A percentile compares a stretch with the other conserved stretches of the same genome.
Conservation (phyloP, 345 rosid genomes). For the Cardiospermum halicacabum region DNA sequence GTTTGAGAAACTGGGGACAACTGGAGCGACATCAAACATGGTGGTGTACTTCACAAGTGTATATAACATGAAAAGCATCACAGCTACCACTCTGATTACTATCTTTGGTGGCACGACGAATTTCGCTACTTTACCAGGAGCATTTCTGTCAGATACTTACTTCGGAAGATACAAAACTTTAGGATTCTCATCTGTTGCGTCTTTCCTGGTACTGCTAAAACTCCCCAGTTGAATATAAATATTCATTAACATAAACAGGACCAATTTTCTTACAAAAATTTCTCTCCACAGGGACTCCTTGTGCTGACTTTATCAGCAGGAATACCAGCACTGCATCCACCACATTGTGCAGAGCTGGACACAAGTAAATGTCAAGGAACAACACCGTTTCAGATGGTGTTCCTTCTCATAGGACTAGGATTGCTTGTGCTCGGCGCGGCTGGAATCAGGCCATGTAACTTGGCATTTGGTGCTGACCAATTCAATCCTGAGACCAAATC, state of each 20-base stretch:
- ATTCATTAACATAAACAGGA: no score
- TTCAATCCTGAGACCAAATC: constrained; percentile 41
- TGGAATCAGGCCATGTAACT: constrained; percentile 50
- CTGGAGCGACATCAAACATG: constrained; percentile 47
- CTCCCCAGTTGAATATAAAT: no score
- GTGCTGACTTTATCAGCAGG: constrained; percentile 37
- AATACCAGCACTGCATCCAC: constrained; percentile 34
- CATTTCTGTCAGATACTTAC: constrained; percentile 62
- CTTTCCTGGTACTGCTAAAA: constrained; percentile 41
- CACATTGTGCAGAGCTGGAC: constrained; percentile 18
- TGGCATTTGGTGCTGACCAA: constrained; percentile 57
- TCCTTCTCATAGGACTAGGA: constrained; percentile 28
- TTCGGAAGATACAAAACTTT: constrained; percentile 69
- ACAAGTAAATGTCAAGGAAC: constrained; percentile 20
- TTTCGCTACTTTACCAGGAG: constrained; percentile 58
- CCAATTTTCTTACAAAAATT: background rate
- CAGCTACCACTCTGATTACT: constrained; percentile 52
- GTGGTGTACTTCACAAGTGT: constrained; percentile 50
- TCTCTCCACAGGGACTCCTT: constrained; percentile 35
- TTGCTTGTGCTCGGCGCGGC: constrained; percentile 41
- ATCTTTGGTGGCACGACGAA: constrained; percentile 56
- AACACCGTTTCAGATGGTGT: constrained; percentile 30
- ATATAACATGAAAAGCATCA: constrained; percentile 66
- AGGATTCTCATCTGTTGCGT: constrained; percentile 50
- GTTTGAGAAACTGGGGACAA: constrained; percentile 65